Base-by-base conservation (phyloP, 140 eudicot genomes). In the Oenanthe javanica region DNA sequence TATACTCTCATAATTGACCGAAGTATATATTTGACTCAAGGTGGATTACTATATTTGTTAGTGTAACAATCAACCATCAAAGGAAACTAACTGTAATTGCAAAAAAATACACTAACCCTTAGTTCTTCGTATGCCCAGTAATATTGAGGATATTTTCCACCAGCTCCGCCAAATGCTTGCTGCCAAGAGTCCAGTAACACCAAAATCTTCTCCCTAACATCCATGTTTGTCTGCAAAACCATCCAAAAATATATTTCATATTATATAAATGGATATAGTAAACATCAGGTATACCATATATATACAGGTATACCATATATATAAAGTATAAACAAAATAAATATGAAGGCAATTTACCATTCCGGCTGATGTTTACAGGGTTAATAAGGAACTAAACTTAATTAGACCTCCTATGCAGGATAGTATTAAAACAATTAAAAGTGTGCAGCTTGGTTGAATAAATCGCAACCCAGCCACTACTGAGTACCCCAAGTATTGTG, bases 111-210 rank as follows among this genome's bases (percentile, higher is more conserved):
- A 79, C 84, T 79, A 83, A 96, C 99, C 85, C 96, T 86, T 79
- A 96, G 59, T 82, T 96, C 99, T 78, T 96, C 99, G 71, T 93
- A 96, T 47, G 99, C 99, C 87, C 90, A 86, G 83, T 85, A 92
- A 88, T 96, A 96, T 80, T 92, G 99, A 21, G 93, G 94, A 87
- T 93, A 85, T 85, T 79, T 93, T 78, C 99, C 98, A 48, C 92
- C 91, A 42, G 96, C 84, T 2, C 98, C 99, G 84, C 99, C 98
- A 87, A 96, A 96, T 25, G 99, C 99, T 80, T 92, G 96, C 84
- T 91, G 92, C 99, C 99, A 96, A 72, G 99, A 89, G 79, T 88
- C 97, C 73, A 96, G 79, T 59, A 96, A 90, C 12, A 89, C 87
- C 84, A 96, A 80, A 16, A 96, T 86, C 87, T 91, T 91, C 69